These are phyloP conservation scores for Macrolepiota albuminosa DNA, from an alignment of 768 basidiomycete genomes.

Conservation along the genomic window DNA sequence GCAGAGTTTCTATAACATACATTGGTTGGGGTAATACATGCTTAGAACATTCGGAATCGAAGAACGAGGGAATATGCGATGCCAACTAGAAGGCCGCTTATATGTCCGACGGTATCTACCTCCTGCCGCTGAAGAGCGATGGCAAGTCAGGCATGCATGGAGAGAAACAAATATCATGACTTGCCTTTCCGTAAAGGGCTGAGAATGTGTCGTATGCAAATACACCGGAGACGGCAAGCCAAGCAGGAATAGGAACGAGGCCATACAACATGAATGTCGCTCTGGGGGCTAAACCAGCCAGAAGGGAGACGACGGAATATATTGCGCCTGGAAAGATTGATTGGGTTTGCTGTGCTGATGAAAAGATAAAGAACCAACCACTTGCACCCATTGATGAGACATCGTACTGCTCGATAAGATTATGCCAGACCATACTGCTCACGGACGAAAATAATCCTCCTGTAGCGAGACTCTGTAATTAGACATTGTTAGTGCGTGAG, in stretches of 20 bases:
- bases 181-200: slow-evolving; percentile 34
- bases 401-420: slow-evolving; percentile 28
- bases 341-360: not conserved
- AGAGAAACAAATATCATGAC: slow-evolving; percentile 2
- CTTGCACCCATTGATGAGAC: slow-evolving; percentile 63
- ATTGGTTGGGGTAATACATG: not conserved
- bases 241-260: slow-evolving; percentile 76
- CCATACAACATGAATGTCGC: slow-evolving; percentile 69
- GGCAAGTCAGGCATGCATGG: not conserved
- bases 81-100: slow-evolving; percentile 63
- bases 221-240: slow-evolving; percentile 65
- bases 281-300: slow-evolving; percentile 65
- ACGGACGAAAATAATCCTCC: slow-evolving; percentile 59
- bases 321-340: slow-evolving; percentile 51
- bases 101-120: slow-evolving; percentile 62
- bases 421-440: slow-evolving; percentile 45
- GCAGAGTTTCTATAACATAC: not conserved
- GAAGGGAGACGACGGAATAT: slow-evolving; percentile 64
- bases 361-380: slow-evolving; percentile 37
- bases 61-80: slow-evolving; percentile 46
- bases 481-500: not conserved
- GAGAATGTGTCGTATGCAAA: slow-evolving; percentile 57
- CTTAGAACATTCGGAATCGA: slow-evolving; percentile 28
- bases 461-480: slow-evolving; percentile 20
- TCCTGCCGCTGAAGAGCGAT: slow-evolving; percentile 34